These are phyloP conservation scores for Mycena vulgaris DNA, from an alignment of 768 basidiomycete species.

Conservation along the genomic window DNA sequence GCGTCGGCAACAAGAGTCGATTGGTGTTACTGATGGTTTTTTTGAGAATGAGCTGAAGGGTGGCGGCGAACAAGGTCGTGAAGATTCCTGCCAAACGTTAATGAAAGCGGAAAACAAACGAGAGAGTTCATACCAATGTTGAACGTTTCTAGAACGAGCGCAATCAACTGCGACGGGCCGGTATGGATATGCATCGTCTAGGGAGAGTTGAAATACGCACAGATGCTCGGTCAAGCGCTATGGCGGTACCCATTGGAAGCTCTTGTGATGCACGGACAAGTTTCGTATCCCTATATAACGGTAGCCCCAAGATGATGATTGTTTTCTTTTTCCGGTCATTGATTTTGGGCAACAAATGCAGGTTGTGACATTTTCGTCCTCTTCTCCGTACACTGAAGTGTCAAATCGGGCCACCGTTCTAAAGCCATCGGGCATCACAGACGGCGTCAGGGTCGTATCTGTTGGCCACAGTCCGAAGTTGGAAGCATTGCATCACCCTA, in stretches of 20 bases:
- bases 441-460: too few relatives aligned
- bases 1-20: neutral
- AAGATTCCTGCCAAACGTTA: neutral
- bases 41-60: neutral
- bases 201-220: neutral
- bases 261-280: too few relatives aligned
- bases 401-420: too few relatives aligned
- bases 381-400: too few relatives aligned
- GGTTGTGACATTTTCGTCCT: too few relatives aligned
- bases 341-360: too few relatives aligned
- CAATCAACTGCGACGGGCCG: neutral
- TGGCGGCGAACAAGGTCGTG: neutral
- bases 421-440: too few relatives aligned
- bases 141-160: constrained; percentile 14
- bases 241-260: neutral
- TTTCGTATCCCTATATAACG: too few relatives aligned
- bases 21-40: neutral
- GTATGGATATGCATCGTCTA: neutral
- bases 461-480: too few relatives aligned
- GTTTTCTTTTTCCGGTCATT: too few relatives aligned
- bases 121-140: constrained; percentile 1
- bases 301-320: too few relatives aligned
- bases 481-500: too few relatives aligned
- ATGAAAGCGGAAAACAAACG: neutral
- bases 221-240: constrained; percentile 21